Evolutionary conservation across 805 yeast genomes (phyloP), one percentile per base, ranked within the genome.

Genomic region (Barnettozyma sp.): DNA sequence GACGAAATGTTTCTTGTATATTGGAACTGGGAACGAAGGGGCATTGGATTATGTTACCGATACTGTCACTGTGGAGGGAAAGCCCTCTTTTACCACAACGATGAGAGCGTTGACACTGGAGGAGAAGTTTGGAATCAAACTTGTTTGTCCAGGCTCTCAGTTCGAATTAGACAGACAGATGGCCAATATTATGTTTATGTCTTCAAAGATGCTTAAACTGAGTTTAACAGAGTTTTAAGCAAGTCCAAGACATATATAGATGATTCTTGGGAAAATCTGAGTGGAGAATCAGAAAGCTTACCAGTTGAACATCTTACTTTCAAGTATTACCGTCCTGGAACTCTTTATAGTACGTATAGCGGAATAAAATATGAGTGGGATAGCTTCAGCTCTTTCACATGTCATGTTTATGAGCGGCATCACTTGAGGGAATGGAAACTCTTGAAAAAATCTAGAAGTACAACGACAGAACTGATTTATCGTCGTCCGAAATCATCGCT

Each of bases 71-170:
- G 6, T 27, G 12, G 16, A 16, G 6, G 16, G 21, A 15, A 12
- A 27, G 21, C 30, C 30, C 11, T 14, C 4, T 12, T 17, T 27
- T 14, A 4, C 10, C 14, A 27, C 30, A 16, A 27, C 30, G 9
- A 17, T 27, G 30, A 27, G 30, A 14, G 30, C 30, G 21, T 27
- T 27, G 30, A 17, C 30, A 27, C 13, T 27, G 18, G 30, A 27
- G n/a, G 7, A 16, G 22, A 27, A 27, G 12, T 27, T 27, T 27
- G 30, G 30, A 27, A 27, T 27, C 30, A 27, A 27, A 21, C 11
- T 13, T 14, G 13, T 27, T 27, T 27, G 30, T 17, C 30, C 22
- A 27, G 22, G 30, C 14, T 14, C n/a, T 17, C 7, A 27, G 22
- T 17, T 27, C 18, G 10, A 16, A 16, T 12, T 8, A 4, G 22